Conservation (phyloP, 208 protist genomes). For the Acanthamoeba royreba region DNA sequence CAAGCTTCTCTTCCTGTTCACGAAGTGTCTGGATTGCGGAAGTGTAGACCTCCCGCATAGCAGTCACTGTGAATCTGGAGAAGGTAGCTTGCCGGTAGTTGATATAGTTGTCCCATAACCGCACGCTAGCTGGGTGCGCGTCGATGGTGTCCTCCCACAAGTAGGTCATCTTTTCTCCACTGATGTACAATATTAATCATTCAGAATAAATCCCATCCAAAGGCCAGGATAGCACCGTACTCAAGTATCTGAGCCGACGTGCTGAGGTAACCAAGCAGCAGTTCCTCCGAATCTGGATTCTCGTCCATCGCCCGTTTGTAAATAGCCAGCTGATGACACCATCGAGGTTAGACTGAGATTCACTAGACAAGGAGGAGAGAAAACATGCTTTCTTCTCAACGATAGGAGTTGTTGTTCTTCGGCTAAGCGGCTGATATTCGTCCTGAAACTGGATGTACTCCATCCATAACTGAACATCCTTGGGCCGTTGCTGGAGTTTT, state of each 20-base stretch:
- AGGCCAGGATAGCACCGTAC: background rate
- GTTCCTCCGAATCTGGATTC: background rate
- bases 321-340: background rate
- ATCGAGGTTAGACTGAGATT: no score
- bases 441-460: slow-evolving; percentile 5
- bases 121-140: background rate
- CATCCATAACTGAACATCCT: background rate
- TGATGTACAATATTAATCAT: no score
- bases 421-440: slow-evolving; percentile 1
- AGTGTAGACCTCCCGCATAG: background rate
- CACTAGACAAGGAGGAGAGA: no score
- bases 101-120: background rate
- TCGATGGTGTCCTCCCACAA: slow-evolving; percentile 14
- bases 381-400: slow-evolving; percentile 12
- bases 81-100: background rate
- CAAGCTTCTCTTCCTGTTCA: background rate
- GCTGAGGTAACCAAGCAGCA: background rate
- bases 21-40: background rate
- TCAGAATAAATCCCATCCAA: no score
- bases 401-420: background rate
- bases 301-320: background rate
- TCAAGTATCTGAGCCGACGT: background rate
- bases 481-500: background rate
- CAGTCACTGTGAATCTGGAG: background rate
- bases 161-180: background rate